These are phyloP conservation scores for Brassica balearica DNA, from an alignment of 441 rosid species.

Conservation along the genomic window DNA sequence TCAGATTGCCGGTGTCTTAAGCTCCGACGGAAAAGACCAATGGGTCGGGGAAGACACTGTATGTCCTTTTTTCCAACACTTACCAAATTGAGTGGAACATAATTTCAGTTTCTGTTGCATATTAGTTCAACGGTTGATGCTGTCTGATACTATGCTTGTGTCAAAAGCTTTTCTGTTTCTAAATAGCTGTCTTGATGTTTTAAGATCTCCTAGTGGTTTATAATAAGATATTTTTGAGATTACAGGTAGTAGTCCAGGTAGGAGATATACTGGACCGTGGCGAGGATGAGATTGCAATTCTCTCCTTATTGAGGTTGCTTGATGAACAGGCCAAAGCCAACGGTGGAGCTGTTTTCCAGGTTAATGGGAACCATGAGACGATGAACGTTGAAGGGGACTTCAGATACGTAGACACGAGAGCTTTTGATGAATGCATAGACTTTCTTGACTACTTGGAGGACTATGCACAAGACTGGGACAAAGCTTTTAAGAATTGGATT, in stretches of 20 bases:
- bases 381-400: constrained; percentile 94
- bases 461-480: constrained; percentile 63
- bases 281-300: constrained; percentile 83
- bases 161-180: neutral
- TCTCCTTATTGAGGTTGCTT: constrained; percentile 74
- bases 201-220: no score
- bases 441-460: constrained; percentile 74
- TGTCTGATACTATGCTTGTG: neutral
- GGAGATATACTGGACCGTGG: constrained; percentile 96
- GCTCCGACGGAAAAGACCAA: constrained; percentile 67
- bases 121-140: neutral
- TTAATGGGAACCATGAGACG: constrained; percentile 94
- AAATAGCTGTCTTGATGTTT: no score
- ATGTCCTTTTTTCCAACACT: constrained; percentile 31
- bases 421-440: constrained; percentile 75
- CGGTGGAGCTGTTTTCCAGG: constrained; percentile 98
- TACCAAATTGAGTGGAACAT: neutral
- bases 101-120: neutral
- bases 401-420: constrained; percentile 81
- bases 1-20: constrained; percentile 81
- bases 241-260: constrained; percentile 79
- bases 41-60: constrained; percentile 89
- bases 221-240: no score
- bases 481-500: constrained; percentile 76
- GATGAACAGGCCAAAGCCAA: constrained; percentile 78